Base-by-base conservation (phyloP, 805 yeast species). In the Tetrapisispora arboricola region DNA sequence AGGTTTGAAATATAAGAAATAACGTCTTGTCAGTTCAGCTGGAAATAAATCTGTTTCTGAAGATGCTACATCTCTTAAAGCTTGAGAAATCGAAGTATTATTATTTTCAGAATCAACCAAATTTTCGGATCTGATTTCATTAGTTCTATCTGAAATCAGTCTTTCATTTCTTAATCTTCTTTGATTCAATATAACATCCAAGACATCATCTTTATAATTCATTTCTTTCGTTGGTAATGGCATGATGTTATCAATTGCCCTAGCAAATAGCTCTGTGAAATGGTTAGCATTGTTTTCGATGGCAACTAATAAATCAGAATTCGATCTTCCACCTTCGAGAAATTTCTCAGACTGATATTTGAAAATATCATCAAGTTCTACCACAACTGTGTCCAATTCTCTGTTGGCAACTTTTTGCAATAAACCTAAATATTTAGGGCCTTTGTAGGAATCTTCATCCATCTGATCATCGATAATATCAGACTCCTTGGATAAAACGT, bases 101-200 rank as follows among this genome's bases (percentile, higher is more conserved):
- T 49, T 53, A 6, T 50, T 45, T 17, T 54, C 53, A 16, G 54
- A 48, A 31, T 48, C 62, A 25, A 54, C 48, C 6, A 57, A 45
- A 26, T 57, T 59, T 40, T 66, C 68, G 49, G 63, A 67, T 50
- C 69, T 68, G 47, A 72, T 64, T 54, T 81, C 87, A 47, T 78
- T 80, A 37, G 74, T 70, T 50, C 75, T 71, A 51, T 83, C 92
- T 46, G 75, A 78, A 42, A 76, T 75, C 27, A 78, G 68, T 46
- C 90, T 74, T 50, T 75, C 76, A 60, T 90, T 90, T 57, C 95
- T 74, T 58, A 85, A 73, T 53, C 73, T 77, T 60, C 99, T 75
- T 67, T 92, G 97, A 56, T 85, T 88, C 49, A 88, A 69, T 42
- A 92, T 85, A 44, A 92, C 94, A 57, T 92, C 98, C 47, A 92